phyloP scores from a whole-genome alignment of 129 eudicot species.

The Apium graveolens region DNA sequence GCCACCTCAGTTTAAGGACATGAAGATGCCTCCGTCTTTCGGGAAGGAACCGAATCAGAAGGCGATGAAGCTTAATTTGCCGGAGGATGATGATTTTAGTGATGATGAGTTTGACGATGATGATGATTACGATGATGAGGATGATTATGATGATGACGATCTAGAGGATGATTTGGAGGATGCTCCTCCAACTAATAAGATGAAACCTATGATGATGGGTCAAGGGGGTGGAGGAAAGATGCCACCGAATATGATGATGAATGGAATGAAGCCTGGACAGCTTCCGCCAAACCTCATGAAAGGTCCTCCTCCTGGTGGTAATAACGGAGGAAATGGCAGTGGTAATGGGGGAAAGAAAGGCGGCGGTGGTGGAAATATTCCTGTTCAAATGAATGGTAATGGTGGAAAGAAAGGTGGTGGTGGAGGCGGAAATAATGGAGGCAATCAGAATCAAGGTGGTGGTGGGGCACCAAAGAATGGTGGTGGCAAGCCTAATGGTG shows the following conservation, averaged over 20 bases:
- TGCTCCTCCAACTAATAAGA: conserved; percentile 29
- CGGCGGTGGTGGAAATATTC: conserved; percentile 47
- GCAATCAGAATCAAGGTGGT: conserved; percentile 40
- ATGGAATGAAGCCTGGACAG: conserved; percentile 49
- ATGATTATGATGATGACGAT: conserved; percentile 30
- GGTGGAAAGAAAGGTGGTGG: conserved; percentile 42
- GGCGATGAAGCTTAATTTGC: conserved; percentile 33
- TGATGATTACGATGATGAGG: conserved; percentile 32
- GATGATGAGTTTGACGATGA: conserved; percentile 30
- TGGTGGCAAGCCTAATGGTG: conserved; percentile 36
- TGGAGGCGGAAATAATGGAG: conserved; percentile 18
- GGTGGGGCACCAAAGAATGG: conserved; percentile 20
- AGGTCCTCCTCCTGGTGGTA: conserved; percentile 22
- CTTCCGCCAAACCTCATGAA: conserved; percentile 22
- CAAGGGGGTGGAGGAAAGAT: conserved; percentile 36
- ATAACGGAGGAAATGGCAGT: conserved; percentile 25
- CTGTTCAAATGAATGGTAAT: conserved; percentile 29
- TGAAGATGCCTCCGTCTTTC: conserved; percentile 30
- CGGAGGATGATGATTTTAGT: conserved; percentile 39
- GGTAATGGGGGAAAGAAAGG: conserved; percentile 25
- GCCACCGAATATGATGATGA: conserved; percentile 62
- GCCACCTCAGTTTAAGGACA: conserved; percentile 49
- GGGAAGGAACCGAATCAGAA: conserved; percentile 27
- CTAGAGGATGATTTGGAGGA: conserved; percentile 40
- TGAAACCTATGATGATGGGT: conserved; percentile 26